Evolutionary conservation across 352 stramenopile genomes (phyloP).

Genomic region (Phytophthora palmivora): DNA sequence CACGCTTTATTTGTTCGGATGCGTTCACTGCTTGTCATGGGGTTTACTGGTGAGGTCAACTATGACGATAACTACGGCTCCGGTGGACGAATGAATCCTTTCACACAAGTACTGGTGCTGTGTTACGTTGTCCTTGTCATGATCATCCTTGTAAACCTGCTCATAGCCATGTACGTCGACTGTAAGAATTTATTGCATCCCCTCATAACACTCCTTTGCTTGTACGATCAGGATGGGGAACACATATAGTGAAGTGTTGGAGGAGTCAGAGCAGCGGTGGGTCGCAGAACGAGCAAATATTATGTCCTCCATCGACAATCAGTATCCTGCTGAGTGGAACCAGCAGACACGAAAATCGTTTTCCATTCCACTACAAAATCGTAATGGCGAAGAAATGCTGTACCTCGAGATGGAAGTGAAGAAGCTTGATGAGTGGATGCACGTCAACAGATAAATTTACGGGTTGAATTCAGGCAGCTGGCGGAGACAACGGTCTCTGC

Average conservation of each 20-base stretch:
- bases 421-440: slow-evolving; percentile 53
- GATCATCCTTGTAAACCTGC: slow-evolving; percentile 71
- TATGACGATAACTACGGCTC: slow-evolving; percentile 66
- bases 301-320: slow-evolving; percentile 67
- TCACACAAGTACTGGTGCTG: slow-evolving; percentile 63
- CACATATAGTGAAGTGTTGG: slow-evolving; percentile 65
- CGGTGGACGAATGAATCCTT: slow-evolving; percentile 47
- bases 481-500: slow-evolving; percentile 24
- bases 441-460: slow-evolving; percentile 15
- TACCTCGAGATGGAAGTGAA: slow-evolving; percentile 62
- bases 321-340: slow-evolving; percentile 44
- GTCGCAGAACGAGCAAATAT: slow-evolving; percentile 72
- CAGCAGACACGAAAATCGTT: slow-evolving; percentile 46
- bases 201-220: slow-evolving; percentile 1
- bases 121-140: slow-evolving; percentile 70
- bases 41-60: slow-evolving; percentile 66
- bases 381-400: slow-evolving; percentile 43
- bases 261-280: slow-evolving; percentile 68
- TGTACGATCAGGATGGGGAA: slow-evolving; percentile 59
- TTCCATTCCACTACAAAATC: slow-evolving; percentile 48
- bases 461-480: slow-evolving; percentile 15
- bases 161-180: slow-evolving; percentile 63
- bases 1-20: slow-evolving; percentile 46
- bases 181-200: not conserved
- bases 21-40: slow-evolving; percentile 58